Evolutionary conservation across 345 rosid species (phyloP).

Genomic region (Eucalyptus erythrocorys): DNA sequence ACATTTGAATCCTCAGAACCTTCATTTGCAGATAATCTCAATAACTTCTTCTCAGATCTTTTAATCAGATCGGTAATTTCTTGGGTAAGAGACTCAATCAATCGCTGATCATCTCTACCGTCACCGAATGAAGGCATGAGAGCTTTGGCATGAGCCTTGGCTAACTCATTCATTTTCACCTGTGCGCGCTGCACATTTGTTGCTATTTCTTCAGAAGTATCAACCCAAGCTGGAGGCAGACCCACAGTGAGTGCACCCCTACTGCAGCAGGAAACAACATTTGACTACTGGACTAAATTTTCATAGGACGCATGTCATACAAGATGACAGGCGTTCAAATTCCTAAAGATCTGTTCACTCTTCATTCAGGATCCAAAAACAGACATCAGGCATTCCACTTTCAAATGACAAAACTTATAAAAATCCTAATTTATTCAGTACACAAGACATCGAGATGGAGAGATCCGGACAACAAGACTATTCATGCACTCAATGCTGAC

Average conservation of each 20-base stretch:
- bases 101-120: constrained; percentile 85
- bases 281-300: background rate
- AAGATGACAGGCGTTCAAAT: background rate
- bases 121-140: constrained; percentile 99
- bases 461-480: background rate
- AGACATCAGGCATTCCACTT: background rate
- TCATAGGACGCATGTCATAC: background rate
- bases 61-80: constrained; percentile 68
- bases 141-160: constrained; percentile 91
- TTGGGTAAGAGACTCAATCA: constrained; percentile 77
- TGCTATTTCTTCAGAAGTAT: constrained; percentile 88
- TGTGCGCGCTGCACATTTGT: constrained; percentile 66
- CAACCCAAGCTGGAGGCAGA: constrained; percentile 95
- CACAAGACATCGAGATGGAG: background rate
- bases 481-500: background rate
- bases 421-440: background rate
- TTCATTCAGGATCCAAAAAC: background rate
- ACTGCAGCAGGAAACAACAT: constrained; percentile 29
- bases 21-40: constrained; percentile 59
- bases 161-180: constrained; percentile 64
- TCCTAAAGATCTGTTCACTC: background rate
- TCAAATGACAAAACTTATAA: background rate
- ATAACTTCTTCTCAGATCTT: constrained; percentile 75
- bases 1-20: constrained; percentile 91
- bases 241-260: constrained; percentile 71